A percentile compares a stretch with the other conserved stretches of the same genome.
Conservation (phyloP, 768 basidiomycete species). For the Clitopilus hobsonii region DNA sequence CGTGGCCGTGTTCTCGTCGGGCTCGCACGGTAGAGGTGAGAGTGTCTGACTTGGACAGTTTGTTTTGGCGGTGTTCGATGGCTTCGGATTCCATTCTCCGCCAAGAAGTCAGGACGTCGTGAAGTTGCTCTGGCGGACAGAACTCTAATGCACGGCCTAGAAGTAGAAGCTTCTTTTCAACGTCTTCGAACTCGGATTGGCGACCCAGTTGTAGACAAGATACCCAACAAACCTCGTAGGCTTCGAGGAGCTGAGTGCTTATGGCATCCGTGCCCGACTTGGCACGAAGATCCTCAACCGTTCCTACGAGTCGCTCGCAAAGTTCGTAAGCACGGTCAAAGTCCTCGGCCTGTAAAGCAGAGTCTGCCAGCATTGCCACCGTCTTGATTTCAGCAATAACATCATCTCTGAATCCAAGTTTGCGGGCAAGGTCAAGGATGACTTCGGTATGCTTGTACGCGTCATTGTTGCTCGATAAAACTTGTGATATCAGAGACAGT, state of each 20-base stretch:
- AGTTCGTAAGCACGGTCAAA: constrained; percentile 70
- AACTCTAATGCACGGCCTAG: constrained; percentile 81
- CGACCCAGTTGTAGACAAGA: constrained; percentile 85
- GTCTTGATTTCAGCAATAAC: constrained; percentile 74
- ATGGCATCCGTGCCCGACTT: constrained; percentile 31
- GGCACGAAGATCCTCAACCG: constrained; percentile 45
- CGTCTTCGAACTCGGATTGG: constrained; percentile 70
- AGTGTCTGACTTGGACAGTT: constrained; percentile 17
- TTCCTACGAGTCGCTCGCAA: constrained; percentile 66
- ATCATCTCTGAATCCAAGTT: constrained; percentile 78
- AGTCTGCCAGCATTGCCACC: constrained; percentile 87
- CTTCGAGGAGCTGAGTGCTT: constrained; percentile 29
- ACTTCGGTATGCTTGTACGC: constrained; percentile 92
- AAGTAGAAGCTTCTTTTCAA: constrained; percentile 60
- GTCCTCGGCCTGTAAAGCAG: constrained; percentile 81
- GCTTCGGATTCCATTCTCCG: constrained; percentile 67
- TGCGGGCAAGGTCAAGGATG: constrained; percentile 83
- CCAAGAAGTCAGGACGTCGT: constrained; percentile 78
- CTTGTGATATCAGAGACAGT: constrained; percentile 79
- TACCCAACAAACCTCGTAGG: constrained; percentile 84
- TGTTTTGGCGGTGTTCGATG: constrained; percentile 44
- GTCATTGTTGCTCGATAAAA: constrained; percentile 79
- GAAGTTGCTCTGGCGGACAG: constrained; percentile 76
- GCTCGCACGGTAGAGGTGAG: constrained; percentile 10
- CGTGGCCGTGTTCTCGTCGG: constrained; percentile 10